These are phyloP conservation scores for Leucosporidium scottii DNA, from an alignment of 768 basidiomycete genomes.

Conservation along the genomic window DNA sequence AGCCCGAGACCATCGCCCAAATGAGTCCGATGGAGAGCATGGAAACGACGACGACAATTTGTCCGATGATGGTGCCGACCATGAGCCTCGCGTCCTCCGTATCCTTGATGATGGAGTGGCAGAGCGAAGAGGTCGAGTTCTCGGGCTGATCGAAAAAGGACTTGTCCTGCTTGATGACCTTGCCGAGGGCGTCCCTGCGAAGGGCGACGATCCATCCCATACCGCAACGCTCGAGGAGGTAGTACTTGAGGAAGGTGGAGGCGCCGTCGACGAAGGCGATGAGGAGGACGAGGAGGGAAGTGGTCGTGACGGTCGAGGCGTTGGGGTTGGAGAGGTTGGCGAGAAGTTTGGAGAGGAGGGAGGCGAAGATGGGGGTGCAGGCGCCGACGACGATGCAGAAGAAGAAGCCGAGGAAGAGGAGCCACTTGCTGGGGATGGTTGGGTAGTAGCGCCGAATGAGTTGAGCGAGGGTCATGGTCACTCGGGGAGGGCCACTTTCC, in stretches of 20 bases:
- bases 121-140: conserved; percentile 56
- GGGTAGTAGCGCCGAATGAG: conserved; percentile 21
- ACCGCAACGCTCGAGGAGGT: conserved; percentile 66
- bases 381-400: conserved; percentile 67
- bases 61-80: conserved; percentile 63
- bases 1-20: conserved; percentile 82
- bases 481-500: conserved; percentile 37
- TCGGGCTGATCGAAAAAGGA: conserved; percentile 70
- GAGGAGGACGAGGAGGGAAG: conserved; percentile 48
- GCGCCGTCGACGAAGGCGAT: conserved; percentile 70
- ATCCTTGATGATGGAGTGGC: conserved; percentile 76
- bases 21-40: conserved; percentile 78
- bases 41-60: conserved; percentile 61
- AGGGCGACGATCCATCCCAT: conserved; percentile 67
- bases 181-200: conserved; percentile 53
- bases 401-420: conserved; percentile 63
- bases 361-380: conserved; percentile 87
- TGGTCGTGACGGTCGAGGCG: conserved; percentile 39
- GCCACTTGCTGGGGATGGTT: conserved; percentile 55
- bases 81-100: conserved; percentile 77
- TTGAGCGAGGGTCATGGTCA: neutral
- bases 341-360: conserved; percentile 71
- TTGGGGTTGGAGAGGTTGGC: conserved; percentile 42
- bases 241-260: conserved; percentile 66
- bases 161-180: conserved; percentile 72